Evolutionary conservation across 2,329 filamentous ascomycete species (phyloP).

Genomic region (Aphanoascus verrucosus): DNA sequence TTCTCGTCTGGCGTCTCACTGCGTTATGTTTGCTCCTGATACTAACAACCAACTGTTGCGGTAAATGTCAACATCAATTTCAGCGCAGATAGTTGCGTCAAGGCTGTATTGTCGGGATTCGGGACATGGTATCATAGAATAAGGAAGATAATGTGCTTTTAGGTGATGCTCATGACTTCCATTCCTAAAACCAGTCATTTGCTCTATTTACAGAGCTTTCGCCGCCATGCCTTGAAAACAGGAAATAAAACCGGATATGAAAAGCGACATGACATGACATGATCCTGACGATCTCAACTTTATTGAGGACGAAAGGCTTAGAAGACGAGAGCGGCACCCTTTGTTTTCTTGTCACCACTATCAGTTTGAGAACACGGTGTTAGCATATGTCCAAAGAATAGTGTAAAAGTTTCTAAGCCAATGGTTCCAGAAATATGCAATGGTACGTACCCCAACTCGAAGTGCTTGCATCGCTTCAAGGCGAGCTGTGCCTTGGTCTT

Average conservation of each 20-base stretch:
- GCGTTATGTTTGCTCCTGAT: not conserved
- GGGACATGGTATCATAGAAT: not conserved
- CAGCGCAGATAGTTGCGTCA: too few species aligned
- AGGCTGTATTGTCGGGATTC: too few species aligned
- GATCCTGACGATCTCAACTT: slow-evolving; percentile 4
- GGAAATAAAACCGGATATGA: slow-evolving; percentile 13
- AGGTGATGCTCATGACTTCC: slow-evolving; percentile 16
- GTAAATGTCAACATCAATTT: too few species aligned
- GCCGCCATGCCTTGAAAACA: slow-evolving; percentile 13
- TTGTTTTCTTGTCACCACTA: slow-evolving; percentile 99
- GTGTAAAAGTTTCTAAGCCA: not conserved
- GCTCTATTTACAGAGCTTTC: slow-evolving; percentile 15
- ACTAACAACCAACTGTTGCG: not conserved
- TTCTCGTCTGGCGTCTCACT: not conserved
- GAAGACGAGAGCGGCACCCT: slow-evolving; percentile 99
- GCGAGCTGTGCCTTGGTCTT: slow-evolving; percentile 97
- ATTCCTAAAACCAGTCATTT: slow-evolving; percentile 15
- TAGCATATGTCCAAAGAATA: slow-evolving; percentile 21
- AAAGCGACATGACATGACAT: slow-evolving; percentile 12
- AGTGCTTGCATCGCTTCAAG: slow-evolving; percentile 99
- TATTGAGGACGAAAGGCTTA: slow-evolving; percentile 42
- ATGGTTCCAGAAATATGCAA: not conserved
- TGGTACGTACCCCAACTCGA: slow-evolving; percentile 83
- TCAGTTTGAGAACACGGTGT: slow-evolving; percentile 21
- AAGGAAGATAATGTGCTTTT: not conserved